Percentiles rank a stretch among this genome's conserved stretches.
Evolutionary conservation across 1,284 basidiomycete species (phyloP).

Genomic region (Polyporus tsugae): DNA sequence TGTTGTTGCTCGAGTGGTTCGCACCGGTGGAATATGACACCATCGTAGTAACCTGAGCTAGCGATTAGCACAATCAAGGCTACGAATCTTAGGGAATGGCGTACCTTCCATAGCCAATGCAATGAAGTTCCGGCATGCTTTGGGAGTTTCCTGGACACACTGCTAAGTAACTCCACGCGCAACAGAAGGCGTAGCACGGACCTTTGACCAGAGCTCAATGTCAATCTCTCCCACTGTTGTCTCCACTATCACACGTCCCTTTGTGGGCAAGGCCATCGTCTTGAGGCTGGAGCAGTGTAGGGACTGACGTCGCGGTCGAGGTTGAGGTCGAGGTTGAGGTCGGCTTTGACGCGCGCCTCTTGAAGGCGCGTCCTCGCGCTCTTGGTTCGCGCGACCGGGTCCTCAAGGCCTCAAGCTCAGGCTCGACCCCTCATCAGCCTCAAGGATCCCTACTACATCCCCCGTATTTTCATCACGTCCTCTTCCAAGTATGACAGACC

Average conservation of each 20-base stretch:
- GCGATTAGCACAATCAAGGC: constrained; percentile 1
- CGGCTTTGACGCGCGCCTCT: constrained; percentile 19
- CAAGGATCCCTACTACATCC: neutral
- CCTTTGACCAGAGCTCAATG: constrained; percentile 95
- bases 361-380: neutral
- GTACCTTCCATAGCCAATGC: constrained; percentile 90
- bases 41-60: constrained; percentile 90
- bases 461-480: neutral
- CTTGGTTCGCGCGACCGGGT: neutral
- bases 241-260: constrained; percentile 87
- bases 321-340: constrained; percentile 1
- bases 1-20: constrained; percentile 25
- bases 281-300: neutral
- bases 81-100: constrained; percentile 39
- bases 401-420: neutral
- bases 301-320: constrained; percentile 13
- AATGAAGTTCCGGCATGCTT: constrained; percentile 93
- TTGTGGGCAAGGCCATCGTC: constrained; percentile 79
- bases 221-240: constrained; percentile 94
- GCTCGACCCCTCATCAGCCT: too few species aligned
- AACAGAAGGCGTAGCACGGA: constrained; percentile 36
- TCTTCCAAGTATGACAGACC: constrained; percentile 3
- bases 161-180: constrained; percentile 6
- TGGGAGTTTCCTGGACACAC: constrained; percentile 81
- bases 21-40: constrained; percentile 91